Evolutionary conservation across 768 basidiomycete genomes (phyloP), one percentile per base, ranked within the genome.

Genomic region (Amylocystis lapponica): DNA sequence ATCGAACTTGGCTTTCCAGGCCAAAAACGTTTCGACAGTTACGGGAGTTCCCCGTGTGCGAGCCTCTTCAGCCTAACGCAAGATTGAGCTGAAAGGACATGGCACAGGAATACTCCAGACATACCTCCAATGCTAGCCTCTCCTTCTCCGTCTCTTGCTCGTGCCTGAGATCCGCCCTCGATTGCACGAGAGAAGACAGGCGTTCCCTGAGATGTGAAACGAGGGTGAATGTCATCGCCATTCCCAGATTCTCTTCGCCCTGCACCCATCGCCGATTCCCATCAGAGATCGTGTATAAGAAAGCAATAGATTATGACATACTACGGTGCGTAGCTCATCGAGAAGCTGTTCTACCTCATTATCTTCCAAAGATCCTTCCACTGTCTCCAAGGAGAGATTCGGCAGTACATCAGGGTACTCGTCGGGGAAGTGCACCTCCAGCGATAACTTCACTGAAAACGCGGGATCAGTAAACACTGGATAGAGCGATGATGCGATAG

Each of bases 141-240:
- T 88, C 86, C 55, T 72, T 79, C 64, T 97, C 89, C 43, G 60
- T 72, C 41, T 81, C 89, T 55, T 78, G 81, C 50, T 71, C 69
- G 41, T 72, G 69, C 49, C 66, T 71, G 46, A 63, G 72, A 44
- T 80, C 80, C 16, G 68, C 70, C 50, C 89, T 76, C 33, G 64
- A 56, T 29, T 74, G 74, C 27, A 91, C 76, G 20, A 94, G 65
- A 14, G 59, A 56, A 4, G 81, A 76, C 13, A 97, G 67, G 38
- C 78, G 71, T 63, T 97, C 93, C 50, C 86, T 74, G 34, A 96
- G 74, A 54, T 86, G 83, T 0, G 87, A 84, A 10, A 92, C 83
- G 14, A 99, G 71, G 0, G 95, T 92, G 59, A 96, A 99, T 14
- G 93, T 94, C 93, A 98, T 97, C 2, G 96, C 93, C 85, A 94